Evolutionary conservation across 495 filamentous ascomycete species (phyloP).

Genomic region (Corynascus novoguineensis): DNA sequence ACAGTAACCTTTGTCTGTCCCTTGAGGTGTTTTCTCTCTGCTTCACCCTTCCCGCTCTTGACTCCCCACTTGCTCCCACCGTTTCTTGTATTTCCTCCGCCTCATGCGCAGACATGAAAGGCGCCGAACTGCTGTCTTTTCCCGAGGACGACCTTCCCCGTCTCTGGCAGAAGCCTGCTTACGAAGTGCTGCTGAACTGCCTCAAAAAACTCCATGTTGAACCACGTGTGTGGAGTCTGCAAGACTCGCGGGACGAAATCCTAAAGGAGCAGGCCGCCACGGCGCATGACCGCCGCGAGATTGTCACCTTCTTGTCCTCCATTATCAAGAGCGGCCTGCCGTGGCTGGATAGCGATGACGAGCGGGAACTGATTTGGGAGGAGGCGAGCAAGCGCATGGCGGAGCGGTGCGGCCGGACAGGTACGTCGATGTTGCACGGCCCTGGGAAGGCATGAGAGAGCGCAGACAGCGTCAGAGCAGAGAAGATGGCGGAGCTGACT

Average conservation of each 20-base stretch:
- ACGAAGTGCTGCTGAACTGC: slow-evolving; percentile 31
- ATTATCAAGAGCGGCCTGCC: slow-evolving; percentile 67
- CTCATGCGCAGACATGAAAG: slow-evolving; percentile 5
- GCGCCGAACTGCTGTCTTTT: background rate
- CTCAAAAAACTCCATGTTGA: slow-evolving; percentile 37
- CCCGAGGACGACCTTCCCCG: slow-evolving; percentile 34
- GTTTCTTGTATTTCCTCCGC: background rate
- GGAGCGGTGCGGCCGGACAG: slow-evolving; percentile 73
- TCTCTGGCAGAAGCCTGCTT: slow-evolving; percentile 43
- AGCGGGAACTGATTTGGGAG: slow-evolving; percentile 72
- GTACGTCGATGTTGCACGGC: slow-evolving; percentile 16
- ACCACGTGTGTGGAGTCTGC: slow-evolving; percentile 38
- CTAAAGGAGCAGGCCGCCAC: slow-evolving; percentile 25
- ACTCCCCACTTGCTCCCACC: background rate
- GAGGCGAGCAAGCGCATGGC: slow-evolving; percentile 68
- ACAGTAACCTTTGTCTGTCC: too few relatives aligned
- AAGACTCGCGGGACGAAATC: slow-evolving; percentile 27
- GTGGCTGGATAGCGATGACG: slow-evolving; percentile 70
- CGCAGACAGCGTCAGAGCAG: background rate
- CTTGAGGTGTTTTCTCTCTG: too few relatives aligned
- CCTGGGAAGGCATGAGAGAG: background rate
- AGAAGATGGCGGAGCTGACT: background rate
- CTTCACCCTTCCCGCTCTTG: background rate
- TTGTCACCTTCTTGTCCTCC: slow-evolving; percentile 60
- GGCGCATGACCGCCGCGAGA: slow-evolving; percentile 32